Percentiles rank a stretch among this genome's conserved stretches.
These are phyloP conservation scores for Zymoseptoria crescenta DNA, from an alignment of 2,329 filamentous ascomycete genomes.

Conservation along the genomic window DNA sequence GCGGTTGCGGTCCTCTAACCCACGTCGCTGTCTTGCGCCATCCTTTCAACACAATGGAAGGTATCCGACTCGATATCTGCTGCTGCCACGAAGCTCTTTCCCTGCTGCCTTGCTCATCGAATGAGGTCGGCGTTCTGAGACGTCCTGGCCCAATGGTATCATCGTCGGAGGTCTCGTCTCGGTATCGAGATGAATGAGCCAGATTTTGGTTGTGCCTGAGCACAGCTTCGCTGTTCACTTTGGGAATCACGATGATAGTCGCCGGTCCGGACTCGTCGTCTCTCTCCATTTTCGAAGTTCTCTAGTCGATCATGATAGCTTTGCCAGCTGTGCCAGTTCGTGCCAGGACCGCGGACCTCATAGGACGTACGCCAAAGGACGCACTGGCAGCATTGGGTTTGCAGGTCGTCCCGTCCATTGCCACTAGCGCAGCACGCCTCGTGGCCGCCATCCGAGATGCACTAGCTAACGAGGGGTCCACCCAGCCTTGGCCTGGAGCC, in stretches of 20 bases:
- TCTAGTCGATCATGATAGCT: neutral
- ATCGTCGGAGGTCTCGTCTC: conserved; percentile 26
- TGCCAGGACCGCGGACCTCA: too few relatives aligned
- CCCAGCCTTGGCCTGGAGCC: neutral
- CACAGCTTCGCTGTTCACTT: neutral
- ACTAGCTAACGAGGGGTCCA: neutral
- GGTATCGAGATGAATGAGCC: conserved; percentile 9
- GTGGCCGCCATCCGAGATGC: neutral
- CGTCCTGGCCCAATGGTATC: conserved; percentile 21
- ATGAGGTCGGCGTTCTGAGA: conserved; percentile 19
- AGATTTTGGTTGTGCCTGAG: neutral
- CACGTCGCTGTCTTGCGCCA: conserved; percentile 36
- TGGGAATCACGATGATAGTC: neutral
- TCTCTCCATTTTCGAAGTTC: neutral
- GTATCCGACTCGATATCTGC: conserved; percentile 20
- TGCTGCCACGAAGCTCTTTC: conserved; percentile 17
- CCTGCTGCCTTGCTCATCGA: conserved; percentile 18
- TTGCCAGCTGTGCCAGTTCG: neutral
- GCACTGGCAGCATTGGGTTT: neutral
- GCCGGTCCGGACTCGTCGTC: neutral
- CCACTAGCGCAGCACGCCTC: neutral
- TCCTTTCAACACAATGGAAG: conserved; percentile 19
- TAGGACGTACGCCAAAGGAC: neutral
- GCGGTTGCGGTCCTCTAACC: conserved; percentile 43
- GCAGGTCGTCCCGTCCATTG: neutral